Conservation (phyloP, 1,284 basidiomycete genomes). For the Xerocomus amazonicus region DNA sequence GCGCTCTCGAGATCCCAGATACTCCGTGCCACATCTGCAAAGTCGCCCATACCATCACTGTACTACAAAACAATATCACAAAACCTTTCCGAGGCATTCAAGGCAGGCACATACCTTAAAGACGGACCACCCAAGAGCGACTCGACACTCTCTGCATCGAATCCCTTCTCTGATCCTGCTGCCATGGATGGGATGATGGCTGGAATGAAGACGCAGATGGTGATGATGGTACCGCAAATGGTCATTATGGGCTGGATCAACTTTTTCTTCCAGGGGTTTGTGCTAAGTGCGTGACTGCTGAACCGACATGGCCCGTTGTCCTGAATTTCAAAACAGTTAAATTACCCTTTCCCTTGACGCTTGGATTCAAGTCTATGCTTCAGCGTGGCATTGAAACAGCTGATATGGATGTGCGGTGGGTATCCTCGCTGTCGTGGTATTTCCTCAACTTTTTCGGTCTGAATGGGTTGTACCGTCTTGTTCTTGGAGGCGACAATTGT, state of each 20-base stretch:
- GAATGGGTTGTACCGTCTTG: conserved; percentile 90
- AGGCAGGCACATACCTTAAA: conserved; percentile 79
- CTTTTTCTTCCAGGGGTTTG: conserved; percentile 98
- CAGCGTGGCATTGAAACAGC: conserved; percentile 94
- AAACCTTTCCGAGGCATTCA: conserved; percentile 67
- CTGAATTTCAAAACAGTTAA: conserved; percentile 60
- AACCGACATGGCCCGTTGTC: background rate
- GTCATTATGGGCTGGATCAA: conserved; percentile 99
- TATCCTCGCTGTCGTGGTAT: conserved; percentile 98
- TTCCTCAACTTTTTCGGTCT: conserved; percentile 98
- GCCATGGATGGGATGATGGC: conserved; percentile 99
- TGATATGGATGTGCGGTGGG: conserved; percentile 99
- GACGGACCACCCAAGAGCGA: conserved; percentile 73
- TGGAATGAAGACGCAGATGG: conserved; percentile 98
- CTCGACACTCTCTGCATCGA: conserved; percentile 53
- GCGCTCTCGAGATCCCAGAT: conserved; percentile 81
- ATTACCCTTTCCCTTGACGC: conserved; percentile 93
- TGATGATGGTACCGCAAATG: conserved; percentile 98
- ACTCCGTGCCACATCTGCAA: conserved; percentile 74
- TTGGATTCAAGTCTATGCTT: conserved; percentile 98
- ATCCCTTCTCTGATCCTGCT: conserved; percentile 81
- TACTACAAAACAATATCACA: conserved; percentile 77
- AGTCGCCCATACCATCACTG: conserved; percentile 74
- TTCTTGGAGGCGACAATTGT: conserved; percentile 93
- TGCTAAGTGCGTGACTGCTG: conserved; percentile 73